Percentiles rank a stretch among this genome's conserved stretches.
Evolutionary conservation across 1,284 basidiomycete genomes (phyloP).

Genomic region (Leccinum subrobustum): DNA sequence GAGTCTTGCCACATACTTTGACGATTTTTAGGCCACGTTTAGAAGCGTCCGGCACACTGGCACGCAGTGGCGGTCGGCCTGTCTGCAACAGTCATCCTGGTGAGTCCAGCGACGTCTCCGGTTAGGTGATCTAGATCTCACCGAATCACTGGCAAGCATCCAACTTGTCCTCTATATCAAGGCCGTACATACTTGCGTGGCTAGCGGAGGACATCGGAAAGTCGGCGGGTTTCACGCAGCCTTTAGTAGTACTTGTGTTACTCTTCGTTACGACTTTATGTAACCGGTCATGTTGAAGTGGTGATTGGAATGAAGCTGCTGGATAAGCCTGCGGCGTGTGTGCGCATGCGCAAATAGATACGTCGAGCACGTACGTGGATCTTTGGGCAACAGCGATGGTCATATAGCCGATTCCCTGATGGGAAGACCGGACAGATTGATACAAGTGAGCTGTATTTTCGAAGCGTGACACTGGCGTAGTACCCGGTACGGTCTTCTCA

Average conservation of each 20-base stretch:
- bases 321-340: not conserved
- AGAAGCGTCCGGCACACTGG: too few relatives aligned
- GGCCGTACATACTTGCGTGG: slow-evolving; percentile 5
- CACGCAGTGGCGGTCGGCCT: too few relatives aligned
- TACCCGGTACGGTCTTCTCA: too few relatives aligned
- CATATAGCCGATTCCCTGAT: slow-evolving; percentile 13
- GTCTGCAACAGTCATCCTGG: too few relatives aligned
- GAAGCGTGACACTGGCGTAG: not conserved
- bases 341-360: not conserved
- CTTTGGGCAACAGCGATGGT: not conserved
- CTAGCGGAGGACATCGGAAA: not conserved
- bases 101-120: too few relatives aligned
- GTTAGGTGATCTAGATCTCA: too few relatives aligned
- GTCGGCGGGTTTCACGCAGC: slow-evolving; percentile 11
- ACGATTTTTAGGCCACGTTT: too few relatives aligned
- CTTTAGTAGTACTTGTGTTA: slow-evolving; percentile 9
- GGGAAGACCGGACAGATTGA: too few relatives aligned
- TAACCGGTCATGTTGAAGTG: not conserved
- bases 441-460: not conserved
- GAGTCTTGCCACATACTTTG: too few relatives aligned
- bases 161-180: not conserved
- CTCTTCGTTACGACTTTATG: slow-evolving; percentile 1
- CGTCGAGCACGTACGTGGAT: not conserved
- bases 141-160: too few relatives aligned
- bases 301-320: not conserved